A percentile compares a stretch with the other conserved stretches of the same genome.
These are phyloP conservation scores for Tetrahymena thermophila DNA, from an alignment of 73 alveolate species.

Conservation along the genomic window DNA sequence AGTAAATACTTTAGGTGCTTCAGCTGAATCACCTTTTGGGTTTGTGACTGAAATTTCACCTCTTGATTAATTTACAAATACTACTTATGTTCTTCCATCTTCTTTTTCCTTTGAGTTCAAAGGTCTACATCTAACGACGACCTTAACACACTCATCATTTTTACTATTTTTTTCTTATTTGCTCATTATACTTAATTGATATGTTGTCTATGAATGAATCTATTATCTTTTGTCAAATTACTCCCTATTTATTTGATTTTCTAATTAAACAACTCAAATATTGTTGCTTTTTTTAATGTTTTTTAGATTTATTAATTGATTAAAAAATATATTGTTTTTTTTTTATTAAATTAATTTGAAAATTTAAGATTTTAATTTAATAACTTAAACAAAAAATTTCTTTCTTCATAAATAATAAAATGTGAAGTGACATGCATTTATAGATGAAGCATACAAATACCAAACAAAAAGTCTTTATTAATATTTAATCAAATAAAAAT, in stretches of 20 bases:
- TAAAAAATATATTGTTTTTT: too few species aligned
- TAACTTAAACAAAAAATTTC: neutral
- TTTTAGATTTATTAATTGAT: too few species aligned
- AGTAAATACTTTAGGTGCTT: slow-evolving; percentile 79
- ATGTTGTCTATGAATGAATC: neutral
- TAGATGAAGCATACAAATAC: neutral
- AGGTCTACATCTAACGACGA: slow-evolving; percentile 85
- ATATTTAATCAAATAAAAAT: too few species aligned
- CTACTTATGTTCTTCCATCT: slow-evolving; percentile 69
- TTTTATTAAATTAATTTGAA: neutral
- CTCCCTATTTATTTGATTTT: neutral
- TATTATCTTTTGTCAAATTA: too few species aligned
- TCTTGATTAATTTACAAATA: slow-evolving; percentile 56
- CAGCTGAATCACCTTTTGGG: slow-evolving; percentile 52
- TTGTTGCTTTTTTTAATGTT: neutral
- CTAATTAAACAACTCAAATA: neutral
- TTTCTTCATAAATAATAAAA: neutral
- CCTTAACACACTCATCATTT: slow-evolving; percentile 79
- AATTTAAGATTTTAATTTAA: neutral
- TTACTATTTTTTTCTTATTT: slow-evolving; percentile 29
- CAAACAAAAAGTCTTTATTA: too few species aligned
- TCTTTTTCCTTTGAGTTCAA: slow-evolving; percentile 62
- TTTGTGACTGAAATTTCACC: slow-evolving; percentile 66
- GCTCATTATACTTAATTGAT: neutral
- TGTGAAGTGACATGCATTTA: neutral